These are phyloP conservation scores for Globisporangium nagaii DNA, from an alignment of 352 stramenopile species.

Conservation along the genomic window DNA sequence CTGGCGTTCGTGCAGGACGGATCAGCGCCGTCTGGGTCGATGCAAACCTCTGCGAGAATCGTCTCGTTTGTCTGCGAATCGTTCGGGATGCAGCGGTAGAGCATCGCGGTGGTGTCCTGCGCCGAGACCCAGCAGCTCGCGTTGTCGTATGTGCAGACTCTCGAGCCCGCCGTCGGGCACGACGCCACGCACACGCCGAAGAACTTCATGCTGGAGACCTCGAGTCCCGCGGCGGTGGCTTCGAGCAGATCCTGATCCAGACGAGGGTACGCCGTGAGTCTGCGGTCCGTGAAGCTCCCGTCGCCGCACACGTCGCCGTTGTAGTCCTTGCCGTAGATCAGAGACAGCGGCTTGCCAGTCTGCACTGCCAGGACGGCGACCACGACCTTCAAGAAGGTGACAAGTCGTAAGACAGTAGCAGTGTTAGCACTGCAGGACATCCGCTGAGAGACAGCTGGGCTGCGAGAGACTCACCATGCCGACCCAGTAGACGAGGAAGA, in stretches of 20 bases:
- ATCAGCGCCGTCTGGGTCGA: conserved; percentile 55
- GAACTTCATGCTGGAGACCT: conserved; percentile 54
- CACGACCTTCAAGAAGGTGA: conserved; percentile 7
- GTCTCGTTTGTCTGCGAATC: conserved; percentile 52
- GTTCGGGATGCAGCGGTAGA: conserved; percentile 78
- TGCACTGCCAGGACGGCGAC: conserved; percentile 59
- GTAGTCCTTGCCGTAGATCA: conserved; percentile 82
- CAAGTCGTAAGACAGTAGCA: background rate
- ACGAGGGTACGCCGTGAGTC: conserved; percentile 72
- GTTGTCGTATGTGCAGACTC: conserved; percentile 67
- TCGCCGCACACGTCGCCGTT: conserved; percentile 76
- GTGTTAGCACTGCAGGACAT: too few species aligned
- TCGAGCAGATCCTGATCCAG: conserved; percentile 75
- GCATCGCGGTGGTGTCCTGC: conserved; percentile 42
- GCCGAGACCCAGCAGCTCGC: conserved; percentile 56
- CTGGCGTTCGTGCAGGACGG: conserved; percentile 38
- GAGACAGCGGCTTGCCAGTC: conserved; percentile 59
- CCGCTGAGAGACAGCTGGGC: background rate
- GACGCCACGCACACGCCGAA: conserved; percentile 71
- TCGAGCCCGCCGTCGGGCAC: conserved; percentile 45
- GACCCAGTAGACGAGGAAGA: conserved; percentile 86
- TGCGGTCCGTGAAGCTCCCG: conserved; percentile 23
- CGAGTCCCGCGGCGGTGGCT: conserved; percentile 28
- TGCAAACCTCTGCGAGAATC: conserved; percentile 42
- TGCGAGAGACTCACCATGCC: conserved; percentile 49